Evolutionary conservation across 306 rosid genomes (phyloP), one percentile per base, ranked within the genome.

Genomic region (Pachyrhizus erosus): DNA sequence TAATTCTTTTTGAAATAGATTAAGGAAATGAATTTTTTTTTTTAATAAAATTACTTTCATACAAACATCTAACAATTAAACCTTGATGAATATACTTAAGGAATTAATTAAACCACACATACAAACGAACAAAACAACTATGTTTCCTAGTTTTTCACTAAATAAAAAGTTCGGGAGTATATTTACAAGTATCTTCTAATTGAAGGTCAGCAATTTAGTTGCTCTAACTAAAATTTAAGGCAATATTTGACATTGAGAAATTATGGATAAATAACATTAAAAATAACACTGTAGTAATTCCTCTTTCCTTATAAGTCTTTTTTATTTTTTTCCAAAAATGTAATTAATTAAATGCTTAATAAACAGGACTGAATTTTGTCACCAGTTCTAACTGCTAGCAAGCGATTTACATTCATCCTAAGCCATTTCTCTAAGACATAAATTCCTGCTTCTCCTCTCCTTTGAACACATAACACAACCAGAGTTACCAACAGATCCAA

Each of bases 391-490:
- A 45, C 27, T 23, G 68, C 57, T 52, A 37, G 67, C 75, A 13
- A 33, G 67, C 20, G 75, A 33, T 33, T 46, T 40, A 64, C 51
- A 64, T 48, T 48, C 61, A 45, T 65, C 10, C 51, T 9, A 62
- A 77, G 14, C 13, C 24, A 37, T 10, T 34, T 54, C 68, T 75
- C 69, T 75, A 18, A 57, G 57, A 57, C 80, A 24, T 6, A 24
- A 75, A 14, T 33, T 40, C n/a, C 17, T 55, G 24, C 18, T 17
- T 17, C 45, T 33, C 31, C 6, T 40, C 29, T 23, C 79, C 52
- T 51, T 5, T 26, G 46, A 43, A 62, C 39, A 60, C 70, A 15
- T 26, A n/a, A 34, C 71, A 9, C 39, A 27, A 27, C 70, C 20
- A 64, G 43, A 64, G 43, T 31, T 31, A 31, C 43, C 43, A 17